These are phyloP conservation scores for Phytophthora citricola DNA, from an alignment of 352 stramenopile genomes.

Conservation along the genomic window DNA sequence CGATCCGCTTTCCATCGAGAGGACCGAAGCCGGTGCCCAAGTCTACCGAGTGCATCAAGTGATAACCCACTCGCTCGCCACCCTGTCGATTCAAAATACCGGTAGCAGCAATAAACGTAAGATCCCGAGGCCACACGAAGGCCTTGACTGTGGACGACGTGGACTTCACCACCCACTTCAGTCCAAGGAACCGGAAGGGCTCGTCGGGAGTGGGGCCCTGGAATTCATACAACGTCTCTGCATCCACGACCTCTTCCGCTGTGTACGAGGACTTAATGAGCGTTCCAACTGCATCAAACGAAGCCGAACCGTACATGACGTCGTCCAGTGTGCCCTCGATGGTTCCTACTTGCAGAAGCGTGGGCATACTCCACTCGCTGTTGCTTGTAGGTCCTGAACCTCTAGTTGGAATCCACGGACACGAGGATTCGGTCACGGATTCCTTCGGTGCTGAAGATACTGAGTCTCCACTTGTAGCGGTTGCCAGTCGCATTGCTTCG, in stretches of 20 bases:
- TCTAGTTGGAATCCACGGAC: slow-evolving; percentile 13
- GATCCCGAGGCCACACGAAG: slow-evolving; percentile 50
- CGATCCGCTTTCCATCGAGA: slow-evolving; percentile 37
- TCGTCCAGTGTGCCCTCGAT: slow-evolving; percentile 56
- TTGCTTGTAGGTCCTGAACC: slow-evolving; percentile 9
- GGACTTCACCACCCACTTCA: slow-evolving; percentile 53
- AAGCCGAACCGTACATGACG: slow-evolving; percentile 52
- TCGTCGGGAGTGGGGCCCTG: slow-evolving; percentile 39
- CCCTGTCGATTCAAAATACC: slow-evolving; percentile 47
- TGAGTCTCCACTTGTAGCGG: slow-evolving; percentile 17
- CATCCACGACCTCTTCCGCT: slow-evolving; percentile 44
- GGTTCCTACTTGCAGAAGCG: slow-evolving; percentile 47
- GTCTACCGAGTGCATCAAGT: slow-evolving; percentile 61
- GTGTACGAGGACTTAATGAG: slow-evolving; percentile 42
- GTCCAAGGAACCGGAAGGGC: slow-evolving; percentile 50
- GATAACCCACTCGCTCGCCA: slow-evolving; percentile 61
- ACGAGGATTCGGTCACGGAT: slow-evolving; percentile 19
- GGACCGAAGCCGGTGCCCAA: slow-evolving; percentile 40
- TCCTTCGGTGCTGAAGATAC: slow-evolving; percentile 31
- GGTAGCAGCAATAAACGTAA: slow-evolving; percentile 55
- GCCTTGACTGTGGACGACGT: slow-evolving; percentile 36
- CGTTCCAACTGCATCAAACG: slow-evolving; percentile 31
- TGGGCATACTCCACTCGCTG: slow-evolving; percentile 42
- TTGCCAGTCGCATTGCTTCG: slow-evolving; percentile 25
- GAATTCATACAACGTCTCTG: slow-evolving; percentile 46